Base-by-base conservation (phyloP, 805 yeast species). In the Wickerhamiella hasegawae region DNA sequence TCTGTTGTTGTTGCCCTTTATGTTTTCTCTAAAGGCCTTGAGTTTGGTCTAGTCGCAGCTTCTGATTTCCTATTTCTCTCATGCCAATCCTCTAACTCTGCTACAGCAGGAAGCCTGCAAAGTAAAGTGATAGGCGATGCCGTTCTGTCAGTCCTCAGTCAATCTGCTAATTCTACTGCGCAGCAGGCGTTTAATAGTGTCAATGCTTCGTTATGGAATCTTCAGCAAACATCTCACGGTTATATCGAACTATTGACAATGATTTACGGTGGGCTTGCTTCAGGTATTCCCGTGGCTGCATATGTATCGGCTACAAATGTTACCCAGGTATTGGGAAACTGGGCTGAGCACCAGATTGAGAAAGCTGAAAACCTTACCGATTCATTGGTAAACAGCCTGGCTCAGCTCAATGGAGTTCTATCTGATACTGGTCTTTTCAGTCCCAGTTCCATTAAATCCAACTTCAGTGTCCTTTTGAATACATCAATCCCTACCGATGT, bases 191-290 rank as follows among this genome's bases (percentile, higher is more conserved):
- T 25, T 12, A 28, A 28, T 28, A 32, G 33, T 17, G 18, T 43
- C 21, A 43, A 43, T 21, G 31, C 40, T 5, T 29, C 41, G 4
- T 24, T 44, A 4, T 23, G 18, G 31, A 42, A 44, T 29, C 19
- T 35, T 4, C 34, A 29, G 19, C 14, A 28, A 4, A 27, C 34
- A 4, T n/a, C 35, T 4, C 18, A 12, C 15, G 17, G 26, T 11
- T 42, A 37, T 18, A 31, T 39, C 12, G 25, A 31, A 4, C 18
- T 35, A 6, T 12, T 36, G 18, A 28, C 41, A 3, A 32, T 32
- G 8, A 18, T 35, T 19, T 45, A 45, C 28, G 31, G 26, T 12
- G 29, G 28, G n/a, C 4, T 41, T 1, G 26, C 34, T 4, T 16
- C 16, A 5, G 28, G 32, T 1, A n/a, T 34, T 4, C 18, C 36